Base-by-base conservation (phyloP, 352 stramenopile species). In the Paralagenidium karlingii region DNA sequence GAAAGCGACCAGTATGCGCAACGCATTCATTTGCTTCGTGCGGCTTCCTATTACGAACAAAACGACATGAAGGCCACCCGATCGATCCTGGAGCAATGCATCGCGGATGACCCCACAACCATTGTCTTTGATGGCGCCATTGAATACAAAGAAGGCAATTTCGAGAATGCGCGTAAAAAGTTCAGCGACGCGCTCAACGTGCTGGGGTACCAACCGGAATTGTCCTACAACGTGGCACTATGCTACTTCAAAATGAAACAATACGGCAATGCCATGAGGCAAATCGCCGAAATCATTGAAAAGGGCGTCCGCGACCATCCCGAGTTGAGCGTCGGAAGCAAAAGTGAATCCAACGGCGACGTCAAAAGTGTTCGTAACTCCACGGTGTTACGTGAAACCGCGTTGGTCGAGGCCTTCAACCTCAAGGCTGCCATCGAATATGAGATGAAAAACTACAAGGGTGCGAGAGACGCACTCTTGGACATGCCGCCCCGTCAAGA, bases 381-480 rank as follows among this genome's bases (percentile, higher is more conserved):
- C 31, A 77, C 82, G 0, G 77, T 96, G 3, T 54, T 97, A 9
- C 80, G 87, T 9, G 83, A 96, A 51, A 96, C 86, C 10, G 91
- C 83, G 37, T 57, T 97, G 5, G 77, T 97, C 6, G 90, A 98
- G 49, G 90, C 86, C 0, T 95, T 97, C 49, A 98, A 98, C 51
- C 63, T 98, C 33, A 97, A 96, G 52, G 82, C 88, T 5, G 89
- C 92, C 15, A 97, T 98, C 46, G 83, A 97, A 58, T 96, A 94
- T 57, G 77, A 90, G 42, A 93, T 91, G 63, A 97, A 96, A 51
- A 92, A 96, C 57, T 62, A 71, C 51, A 94, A 93, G 42, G 71
- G 70, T 2, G 61, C 71, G 8, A 57, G 76, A 2, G 80, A 92
- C 39, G 83, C 82, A n/a, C 51, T 97, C 34, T 61, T 84, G 38